A percentile compares a stretch with the other conserved stretches of the same genome.
phyloP scores from a whole-genome alignment of 2,329 filamentous ascomycete genomes.

The Ophiocordyceps camponoti-floridani region DNA sequence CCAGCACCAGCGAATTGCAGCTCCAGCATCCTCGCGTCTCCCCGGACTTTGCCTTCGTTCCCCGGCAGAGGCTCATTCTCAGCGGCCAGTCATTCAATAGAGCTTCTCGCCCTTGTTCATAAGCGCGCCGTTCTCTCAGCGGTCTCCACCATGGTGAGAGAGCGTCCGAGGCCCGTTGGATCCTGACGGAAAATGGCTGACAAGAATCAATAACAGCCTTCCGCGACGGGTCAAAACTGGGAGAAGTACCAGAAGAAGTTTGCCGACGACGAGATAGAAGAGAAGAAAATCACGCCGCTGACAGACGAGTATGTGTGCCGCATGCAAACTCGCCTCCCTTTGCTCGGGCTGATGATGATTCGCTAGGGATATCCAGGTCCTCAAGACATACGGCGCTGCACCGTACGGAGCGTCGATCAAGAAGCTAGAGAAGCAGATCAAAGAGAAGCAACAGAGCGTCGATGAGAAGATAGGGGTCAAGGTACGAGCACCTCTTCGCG shows the following conservation, averaged over 20 bases:
- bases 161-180: too few species aligned
- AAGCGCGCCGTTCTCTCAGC: slow-evolving; percentile 8
- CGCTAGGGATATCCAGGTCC: slow-evolving; percentile 85
- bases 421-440: slow-evolving; percentile 98
- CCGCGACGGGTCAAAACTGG: slow-evolving; percentile 86
- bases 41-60: not conserved
- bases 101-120: slow-evolving; percentile 1
- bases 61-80: not conserved
- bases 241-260: slow-evolving; percentile 98
- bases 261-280: slow-evolving; percentile 88
- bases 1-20: not conserved
- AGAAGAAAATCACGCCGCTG: slow-evolving; percentile 98
- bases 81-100: not conserved
- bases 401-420: slow-evolving; percentile 88
- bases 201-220: slow-evolving; percentile 42
- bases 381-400: slow-evolving; percentile 96
- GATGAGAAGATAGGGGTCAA: slow-evolving; percentile 96
- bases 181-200: slow-evolving; percentile 6
- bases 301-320: slow-evolving; percentile 66
- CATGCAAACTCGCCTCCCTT: not conserved
- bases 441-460: slow-evolving; percentile 93
- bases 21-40: not conserved
- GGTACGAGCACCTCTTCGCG: slow-evolving; percentile 19
- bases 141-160: slow-evolving; percentile 23
- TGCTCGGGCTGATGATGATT: slow-evolving; percentile 7